Percentiles rank a stretch among this genome's conserved stretches.
Evolutionary conservation across 345 rosid genomes (phyloP).

Genomic region (Laguncularia racemosa): DNA sequence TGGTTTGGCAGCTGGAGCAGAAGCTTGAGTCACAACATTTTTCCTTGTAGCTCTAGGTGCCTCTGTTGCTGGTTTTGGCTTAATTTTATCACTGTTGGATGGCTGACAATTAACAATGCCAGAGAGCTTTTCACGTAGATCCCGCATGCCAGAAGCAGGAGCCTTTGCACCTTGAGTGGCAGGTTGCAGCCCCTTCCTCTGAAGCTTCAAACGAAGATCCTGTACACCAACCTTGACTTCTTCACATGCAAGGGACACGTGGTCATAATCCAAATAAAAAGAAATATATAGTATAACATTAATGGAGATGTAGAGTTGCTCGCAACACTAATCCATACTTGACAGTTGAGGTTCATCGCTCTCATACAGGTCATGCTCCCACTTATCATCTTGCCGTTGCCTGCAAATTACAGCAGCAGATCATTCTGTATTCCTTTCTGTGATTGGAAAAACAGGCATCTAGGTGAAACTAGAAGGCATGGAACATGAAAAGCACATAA

Average conservation of each 20-base stretch:
- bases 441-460: background rate
- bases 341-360: slow-evolving; percentile 43
- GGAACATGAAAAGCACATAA: background rate
- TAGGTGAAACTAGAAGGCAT: background rate
- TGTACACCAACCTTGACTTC: slow-evolving; percentile 57
- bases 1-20: slow-evolving; percentile 47
- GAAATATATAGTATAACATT: slow-evolving; percentile 25
- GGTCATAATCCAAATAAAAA: slow-evolving; percentile 22
- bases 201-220: slow-evolving; percentile 95
- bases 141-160: slow-evolving; percentile 44
- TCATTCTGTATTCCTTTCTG: background rate
- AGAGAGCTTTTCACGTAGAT: slow-evolving; percentile 86
- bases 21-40: slow-evolving; percentile 51
- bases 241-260: slow-evolving; percentile 43
- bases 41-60: slow-evolving; percentile 47
- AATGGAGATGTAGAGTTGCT: slow-evolving; percentile 19
- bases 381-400: slow-evolving; percentile 90
- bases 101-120: slow-evolving; percentile 66
- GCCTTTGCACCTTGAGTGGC: slow-evolving; percentile 49
- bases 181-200: slow-evolving; percentile 43
- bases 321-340: slow-evolving; percentile 45
- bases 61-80: slow-evolving; percentile 42
- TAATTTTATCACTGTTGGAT: slow-evolving; percentile 36
- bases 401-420: slow-evolving; percentile 37
- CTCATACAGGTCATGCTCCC: slow-evolving; percentile 94